A percentile compares a stretch with the other conserved stretches of the same genome.
Evolutionary conservation across 306 rosid genomes (phyloP).

Genomic region (Sechiopsis laciniata): DNA sequence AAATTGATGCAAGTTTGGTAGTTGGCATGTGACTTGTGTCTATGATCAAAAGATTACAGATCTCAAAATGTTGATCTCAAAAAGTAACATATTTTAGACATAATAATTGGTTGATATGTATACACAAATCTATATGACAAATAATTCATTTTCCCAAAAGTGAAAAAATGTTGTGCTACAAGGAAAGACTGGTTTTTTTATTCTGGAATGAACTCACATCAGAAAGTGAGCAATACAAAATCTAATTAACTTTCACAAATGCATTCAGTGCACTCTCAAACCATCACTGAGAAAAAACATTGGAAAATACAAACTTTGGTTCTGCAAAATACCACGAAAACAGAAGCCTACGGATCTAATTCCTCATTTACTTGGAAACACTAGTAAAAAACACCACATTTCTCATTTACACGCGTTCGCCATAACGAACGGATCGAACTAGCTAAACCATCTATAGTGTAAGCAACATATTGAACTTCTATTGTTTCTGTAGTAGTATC

Average conservation of each 20-base stretch:
- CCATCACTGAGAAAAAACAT: not conserved
- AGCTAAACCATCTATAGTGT: not conserved
- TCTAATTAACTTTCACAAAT: constrained; percentile 8
- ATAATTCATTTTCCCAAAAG: not conserved
- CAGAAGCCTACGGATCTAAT: not conserved
- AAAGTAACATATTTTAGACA: too few species aligned
- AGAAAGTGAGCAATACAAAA: constrained; percentile 17
- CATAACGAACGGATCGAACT: not conserved
- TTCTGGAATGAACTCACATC: constrained; percentile 3
- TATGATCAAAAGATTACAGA: too few species aligned
- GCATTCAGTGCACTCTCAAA: not conserved
- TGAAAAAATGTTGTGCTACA: not conserved
- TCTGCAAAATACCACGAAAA: constrained; percentile 13
- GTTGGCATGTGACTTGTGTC: too few species aligned
- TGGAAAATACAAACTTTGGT: not conserved
- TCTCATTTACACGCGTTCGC: not conserved
- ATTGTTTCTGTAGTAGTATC: not conserved
- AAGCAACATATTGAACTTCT: not conserved
- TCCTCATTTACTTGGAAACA: not conserved
- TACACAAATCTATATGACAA: too few species aligned
- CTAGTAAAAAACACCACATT: not conserved
- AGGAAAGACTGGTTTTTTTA: not conserved
- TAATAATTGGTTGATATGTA: too few species aligned
- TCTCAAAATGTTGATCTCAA: too few species aligned
- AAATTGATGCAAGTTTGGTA: too few species aligned